phyloP scores from a whole-genome alignment of 2,329 filamentous ascomycete species.

The Clarireedia sp. region DNA sequence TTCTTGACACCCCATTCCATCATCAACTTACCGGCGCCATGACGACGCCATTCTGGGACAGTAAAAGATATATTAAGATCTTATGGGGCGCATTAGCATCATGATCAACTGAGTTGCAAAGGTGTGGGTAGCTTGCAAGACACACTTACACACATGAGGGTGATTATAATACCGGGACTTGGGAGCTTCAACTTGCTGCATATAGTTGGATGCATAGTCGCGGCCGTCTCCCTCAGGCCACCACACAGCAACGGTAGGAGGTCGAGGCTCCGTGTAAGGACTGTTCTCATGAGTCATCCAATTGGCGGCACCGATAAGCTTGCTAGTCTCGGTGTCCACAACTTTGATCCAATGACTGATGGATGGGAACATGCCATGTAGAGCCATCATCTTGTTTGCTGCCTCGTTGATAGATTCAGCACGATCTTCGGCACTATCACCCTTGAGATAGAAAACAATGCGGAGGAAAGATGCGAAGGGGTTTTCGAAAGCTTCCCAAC shows the following conservation, averaged over 20 bases:
- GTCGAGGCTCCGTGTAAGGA: background rate
- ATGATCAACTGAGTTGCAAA: background rate
- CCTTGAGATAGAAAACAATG: background rate
- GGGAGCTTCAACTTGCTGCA: background rate
- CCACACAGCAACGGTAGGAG: background rate
- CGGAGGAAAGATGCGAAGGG: background rate
- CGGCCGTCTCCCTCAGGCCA: background rate
- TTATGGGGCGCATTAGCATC: background rate
- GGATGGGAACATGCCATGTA: background rate
- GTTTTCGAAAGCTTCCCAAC: background rate
- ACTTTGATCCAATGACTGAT: background rate
- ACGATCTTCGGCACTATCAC: background rate
- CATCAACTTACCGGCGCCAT: background rate
- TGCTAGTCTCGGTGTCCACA: background rate
- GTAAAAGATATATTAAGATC: background rate
- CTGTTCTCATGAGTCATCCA: background rate
- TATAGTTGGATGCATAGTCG: background rate
- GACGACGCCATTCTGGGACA: background rate
- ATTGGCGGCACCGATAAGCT: background rate
- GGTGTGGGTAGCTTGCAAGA: background rate
- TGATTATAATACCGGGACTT: background rate
- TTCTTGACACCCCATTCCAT: background rate
- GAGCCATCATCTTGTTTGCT: background rate
- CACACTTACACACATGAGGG: background rate
- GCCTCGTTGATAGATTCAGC: background rate